Percentiles rank a stretch among this genome's conserved stretches.
phyloP scores from a whole-genome alignment of 495 filamentous ascomycete species.

The Trichoderma orchidacearum region DNA sequence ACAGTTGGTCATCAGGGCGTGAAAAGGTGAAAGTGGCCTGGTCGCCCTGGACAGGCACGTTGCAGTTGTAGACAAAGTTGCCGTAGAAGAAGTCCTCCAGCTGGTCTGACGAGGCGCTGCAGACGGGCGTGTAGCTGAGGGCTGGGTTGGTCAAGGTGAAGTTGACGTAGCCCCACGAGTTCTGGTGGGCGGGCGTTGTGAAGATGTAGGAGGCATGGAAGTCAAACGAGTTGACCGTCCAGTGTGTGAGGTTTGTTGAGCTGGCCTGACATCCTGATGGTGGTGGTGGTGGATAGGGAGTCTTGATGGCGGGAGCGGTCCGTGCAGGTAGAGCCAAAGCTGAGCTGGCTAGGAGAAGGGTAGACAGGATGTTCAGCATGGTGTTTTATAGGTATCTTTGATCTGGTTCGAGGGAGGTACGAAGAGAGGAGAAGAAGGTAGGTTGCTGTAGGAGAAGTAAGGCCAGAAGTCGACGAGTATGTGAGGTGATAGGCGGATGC shows the following conservation, averaged over 20 bases:
- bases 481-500: no score
- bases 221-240: constrained; percentile 19
- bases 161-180: constrained; percentile 22
- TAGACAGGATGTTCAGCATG: not conserved
- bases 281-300: not conserved
- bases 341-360: constrained; percentile 2
- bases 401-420: not conserved
- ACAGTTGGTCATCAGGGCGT: constrained; percentile 13
- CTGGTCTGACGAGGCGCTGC: constrained; percentile 24
- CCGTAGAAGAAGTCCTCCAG: constrained; percentile 32
- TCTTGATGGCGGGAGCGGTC: not conserved
- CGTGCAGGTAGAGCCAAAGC: not conserved
- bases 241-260: constrained; percentile 8
- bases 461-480: no score
- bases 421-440: not conserved
- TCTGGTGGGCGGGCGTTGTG: constrained; percentile 30
- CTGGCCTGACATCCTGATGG: not conserved
- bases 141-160: constrained; percentile 31
- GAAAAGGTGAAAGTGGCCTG: constrained; percentile 21
- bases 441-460: not conserved
- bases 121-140: constrained; percentile 14
- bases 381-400: no score
- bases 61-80: constrained; percentile 21
- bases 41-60: constrained; percentile 8
- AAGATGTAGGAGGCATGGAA: constrained; percentile 27